These are phyloP conservation scores for Plicaturopsis crispa DNA, from an alignment of 768 basidiomycete genomes.

Conservation along the genomic window DNA sequence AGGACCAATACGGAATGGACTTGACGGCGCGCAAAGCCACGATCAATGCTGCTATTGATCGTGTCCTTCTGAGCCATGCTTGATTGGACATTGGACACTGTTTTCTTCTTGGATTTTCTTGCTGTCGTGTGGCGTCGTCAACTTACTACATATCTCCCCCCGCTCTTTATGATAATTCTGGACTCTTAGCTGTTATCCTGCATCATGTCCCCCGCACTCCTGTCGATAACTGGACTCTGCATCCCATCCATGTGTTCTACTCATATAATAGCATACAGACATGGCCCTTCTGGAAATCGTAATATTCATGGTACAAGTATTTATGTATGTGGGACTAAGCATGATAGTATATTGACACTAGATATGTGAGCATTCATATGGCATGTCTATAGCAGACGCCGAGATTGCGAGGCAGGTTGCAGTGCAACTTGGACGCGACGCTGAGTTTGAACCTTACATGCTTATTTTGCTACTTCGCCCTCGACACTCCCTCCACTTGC, in stretches of 20 bases:
- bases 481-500: too few species aligned
- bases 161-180: background rate
- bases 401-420: too few species aligned
- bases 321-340: too few species aligned
- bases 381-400: too few species aligned
- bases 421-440: too few species aligned
- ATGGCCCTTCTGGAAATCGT: too few species aligned
- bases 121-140: too few species aligned
- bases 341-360: too few species aligned
- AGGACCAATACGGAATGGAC: slow-evolving; percentile 76
- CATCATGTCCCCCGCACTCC: background rate
- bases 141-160: slow-evolving; percentile 1
- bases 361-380: too few species aligned
- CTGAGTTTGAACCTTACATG: too few species aligned
- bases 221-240: slow-evolving; percentile 6
- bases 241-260: slow-evolving; percentile 7
- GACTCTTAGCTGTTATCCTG: background rate
- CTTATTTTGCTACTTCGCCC: too few species aligned
- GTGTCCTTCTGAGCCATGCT: slow-evolving; percentile 50
- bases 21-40: slow-evolving; percentile 60
- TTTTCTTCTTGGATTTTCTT: slow-evolving; percentile 1
- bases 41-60: slow-evolving; percentile 77
- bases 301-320: too few species aligned
- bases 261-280: slow-evolving; percentile 1
- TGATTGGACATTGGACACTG: background rate